A percentile compares a stretch with the other conserved stretches of the same genome.
Evolutionary conservation across 2,329 filamentous ascomycete species (phyloP).

Genomic region (Blastomyces emzantsi): DNA sequence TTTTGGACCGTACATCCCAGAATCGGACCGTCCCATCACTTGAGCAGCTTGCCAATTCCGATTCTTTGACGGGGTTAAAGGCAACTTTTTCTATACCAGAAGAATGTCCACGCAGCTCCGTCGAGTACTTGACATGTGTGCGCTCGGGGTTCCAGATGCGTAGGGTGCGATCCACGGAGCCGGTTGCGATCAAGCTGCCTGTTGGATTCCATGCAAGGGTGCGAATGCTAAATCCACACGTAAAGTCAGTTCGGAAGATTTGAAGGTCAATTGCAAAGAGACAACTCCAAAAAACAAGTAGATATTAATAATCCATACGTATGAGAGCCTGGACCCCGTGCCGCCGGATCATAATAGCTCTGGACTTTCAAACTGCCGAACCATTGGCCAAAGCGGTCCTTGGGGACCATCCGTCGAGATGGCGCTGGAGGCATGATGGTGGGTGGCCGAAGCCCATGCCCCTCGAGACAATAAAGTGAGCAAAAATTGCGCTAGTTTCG

Average conservation of each 20-base stretch:
- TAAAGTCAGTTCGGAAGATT: constrained; percentile 25
- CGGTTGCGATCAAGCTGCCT: constrained; percentile 75
- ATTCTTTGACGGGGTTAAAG: constrained; percentile 42
- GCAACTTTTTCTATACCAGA: constrained; percentile 41
- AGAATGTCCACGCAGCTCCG: constrained; percentile 41
- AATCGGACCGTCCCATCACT: constrained; percentile 43
- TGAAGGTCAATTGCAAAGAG: not conserved
- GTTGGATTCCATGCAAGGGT: constrained; percentile 84
- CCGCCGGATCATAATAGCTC: constrained; percentile 56
- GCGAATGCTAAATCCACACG: constrained; percentile 49
- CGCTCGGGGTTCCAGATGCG: constrained; percentile 76
- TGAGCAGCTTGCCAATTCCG: constrained; percentile 42
- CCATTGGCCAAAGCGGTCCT: constrained; percentile 58
- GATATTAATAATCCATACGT: constrained; percentile 39
- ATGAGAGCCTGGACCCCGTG: constrained; percentile 47
- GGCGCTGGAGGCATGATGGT: constrained; percentile 21
- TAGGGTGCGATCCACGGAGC: constrained; percentile 75
- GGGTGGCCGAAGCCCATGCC: not conserved
- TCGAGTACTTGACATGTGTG: constrained; percentile 39
- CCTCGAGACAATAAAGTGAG: not conserved
- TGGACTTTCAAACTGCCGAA: constrained; percentile 63
- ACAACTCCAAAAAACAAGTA: not conserved
- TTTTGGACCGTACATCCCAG: constrained; percentile 44
- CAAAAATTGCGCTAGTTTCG: not conserved
- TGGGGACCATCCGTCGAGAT: constrained; percentile 42